Evolutionary conservation across 148 eudicot genomes (phyloP).

Genomic region (Camellia lanceoleosa): DNA sequence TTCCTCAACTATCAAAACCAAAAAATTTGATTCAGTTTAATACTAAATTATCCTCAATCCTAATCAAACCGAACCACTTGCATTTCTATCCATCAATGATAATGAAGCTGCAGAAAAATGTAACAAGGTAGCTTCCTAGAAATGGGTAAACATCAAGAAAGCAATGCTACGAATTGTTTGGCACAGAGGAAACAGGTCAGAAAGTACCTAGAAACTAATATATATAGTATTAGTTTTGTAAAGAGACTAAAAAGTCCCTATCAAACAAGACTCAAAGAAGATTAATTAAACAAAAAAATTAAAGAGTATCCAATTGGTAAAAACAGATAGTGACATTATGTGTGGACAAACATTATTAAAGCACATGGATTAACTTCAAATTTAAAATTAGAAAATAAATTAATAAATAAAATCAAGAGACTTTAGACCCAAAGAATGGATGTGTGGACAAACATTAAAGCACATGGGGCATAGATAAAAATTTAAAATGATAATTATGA

Average conservation of each 20-base stretch:
- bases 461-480: not conserved
- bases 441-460: not conserved
- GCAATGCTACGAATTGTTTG: not conserved
- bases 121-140: not conserved
- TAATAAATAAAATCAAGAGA: no score
- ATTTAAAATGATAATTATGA: not conserved
- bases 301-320: not conserved
- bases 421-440: no score
- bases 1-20: no score
- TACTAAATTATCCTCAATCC: no score
- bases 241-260: not conserved
- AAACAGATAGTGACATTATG: not conserved
- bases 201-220: not conserved
- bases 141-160: not conserved
- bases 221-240: not conserved
- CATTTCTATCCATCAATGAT: not conserved
- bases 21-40: no score
- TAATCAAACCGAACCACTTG: no score
- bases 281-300: not conserved
- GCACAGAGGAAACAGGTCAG: constrained; percentile 9
- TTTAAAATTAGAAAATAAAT: no score
- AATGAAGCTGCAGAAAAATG: not conserved
- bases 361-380: not conserved
- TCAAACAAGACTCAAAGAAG: not conserved
- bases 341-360: not conserved